phyloP scores from a whole-genome alignment of 1,284 basidiomycete species.

The Anthracocystis panici-leucophaei region DNA sequence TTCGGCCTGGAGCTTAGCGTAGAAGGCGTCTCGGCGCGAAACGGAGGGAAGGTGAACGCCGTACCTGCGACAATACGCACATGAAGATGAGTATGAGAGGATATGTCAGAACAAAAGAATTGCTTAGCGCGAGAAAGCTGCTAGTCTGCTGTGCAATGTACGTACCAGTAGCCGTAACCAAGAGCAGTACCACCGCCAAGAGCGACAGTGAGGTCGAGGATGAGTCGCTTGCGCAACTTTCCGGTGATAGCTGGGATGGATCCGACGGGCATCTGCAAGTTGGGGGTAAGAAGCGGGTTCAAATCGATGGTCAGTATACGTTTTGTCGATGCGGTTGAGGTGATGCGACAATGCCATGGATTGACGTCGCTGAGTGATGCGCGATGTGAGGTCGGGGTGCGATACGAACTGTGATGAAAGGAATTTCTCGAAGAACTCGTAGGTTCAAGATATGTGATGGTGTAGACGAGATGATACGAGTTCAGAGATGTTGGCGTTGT shows the following conservation, averaged over 20 bases:
- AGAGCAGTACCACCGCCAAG: constrained; percentile 62
- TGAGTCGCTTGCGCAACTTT: constrained; percentile 67
- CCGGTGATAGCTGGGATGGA: constrained; percentile 65
- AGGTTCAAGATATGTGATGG: constrained; percentile 27
- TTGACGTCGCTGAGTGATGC: background rate
- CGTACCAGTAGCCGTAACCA: constrained; percentile 67
- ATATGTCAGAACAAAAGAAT: background rate
- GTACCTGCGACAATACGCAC: constrained; percentile 53
- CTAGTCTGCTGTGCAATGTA: background rate
- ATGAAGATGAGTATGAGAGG: background rate
- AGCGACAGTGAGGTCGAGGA: constrained; percentile 65
- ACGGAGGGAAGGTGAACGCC: constrained; percentile 64
- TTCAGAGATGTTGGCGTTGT: constrained; percentile 5
- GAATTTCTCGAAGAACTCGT: constrained; percentile 4
- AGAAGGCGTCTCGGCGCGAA: constrained; percentile 61
- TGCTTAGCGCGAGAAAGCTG: background rate
- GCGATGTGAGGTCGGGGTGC: background rate
- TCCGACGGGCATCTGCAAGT: constrained; percentile 55
- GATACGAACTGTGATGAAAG: constrained; percentile 30
- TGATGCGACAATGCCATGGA: background rate
- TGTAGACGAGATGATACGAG: constrained; percentile 8
- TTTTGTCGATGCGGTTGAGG: background rate
- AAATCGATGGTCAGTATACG: constrained; percentile 19
- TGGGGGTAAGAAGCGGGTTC: background rate
- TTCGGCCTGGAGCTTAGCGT: constrained; percentile 64